Conservation (phyloP, 1,284 basidiomycete genomes). For the Papiliotrema laurentii region DNA sequence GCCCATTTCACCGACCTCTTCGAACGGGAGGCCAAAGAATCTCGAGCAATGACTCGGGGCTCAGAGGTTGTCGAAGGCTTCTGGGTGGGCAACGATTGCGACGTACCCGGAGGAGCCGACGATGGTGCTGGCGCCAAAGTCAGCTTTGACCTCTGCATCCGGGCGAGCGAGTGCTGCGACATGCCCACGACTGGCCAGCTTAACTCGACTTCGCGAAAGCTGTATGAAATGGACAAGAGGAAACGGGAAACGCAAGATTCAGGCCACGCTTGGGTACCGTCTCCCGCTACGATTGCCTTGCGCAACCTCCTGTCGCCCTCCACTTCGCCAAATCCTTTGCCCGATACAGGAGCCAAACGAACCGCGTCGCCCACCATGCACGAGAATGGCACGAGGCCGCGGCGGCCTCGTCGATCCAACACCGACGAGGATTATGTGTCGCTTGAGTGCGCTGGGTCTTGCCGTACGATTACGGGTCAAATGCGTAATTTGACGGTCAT, state of each 20-base stretch:
- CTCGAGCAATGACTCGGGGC: conserved; percentile 59
- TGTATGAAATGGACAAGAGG: conserved; percentile 30
- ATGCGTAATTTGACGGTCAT: conserved; percentile 35
- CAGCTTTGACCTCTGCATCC: conserved; percentile 42
- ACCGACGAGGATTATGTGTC: conserved; percentile 31
- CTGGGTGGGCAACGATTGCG: conserved; percentile 52
- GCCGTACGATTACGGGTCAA: conserved; percentile 40
- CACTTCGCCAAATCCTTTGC: conserved; percentile 6
- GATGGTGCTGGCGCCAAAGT: conserved; percentile 32
- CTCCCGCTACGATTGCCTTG: conserved; percentile 41
- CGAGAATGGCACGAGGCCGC: conserved; percentile 10
- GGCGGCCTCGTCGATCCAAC: conserved; percentile 8
- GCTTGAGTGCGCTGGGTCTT: conserved; percentile 42
- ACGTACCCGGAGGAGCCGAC: conserved; percentile 42
- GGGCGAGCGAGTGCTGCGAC: conserved; percentile 45
- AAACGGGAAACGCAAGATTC: conserved; percentile 12
- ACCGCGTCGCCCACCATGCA: conserved; percentile 14
- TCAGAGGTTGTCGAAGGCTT: conserved; percentile 66
- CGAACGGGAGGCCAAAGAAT: conserved; percentile 45
- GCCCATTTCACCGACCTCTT: conserved; percentile 52
- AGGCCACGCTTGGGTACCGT: conserved; percentile 26
- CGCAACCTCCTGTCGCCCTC: conserved; percentile 40
- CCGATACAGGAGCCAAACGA: conserved; percentile 18
- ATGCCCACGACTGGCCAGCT: conserved; percentile 35
- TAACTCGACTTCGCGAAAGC: conserved; percentile 21